Percentiles rank a stretch among this genome's conserved stretches.
Evolutionary conservation across 371 early-diverging fungal species (phyloP).

Genomic region (Mortierella sp.): DNA sequence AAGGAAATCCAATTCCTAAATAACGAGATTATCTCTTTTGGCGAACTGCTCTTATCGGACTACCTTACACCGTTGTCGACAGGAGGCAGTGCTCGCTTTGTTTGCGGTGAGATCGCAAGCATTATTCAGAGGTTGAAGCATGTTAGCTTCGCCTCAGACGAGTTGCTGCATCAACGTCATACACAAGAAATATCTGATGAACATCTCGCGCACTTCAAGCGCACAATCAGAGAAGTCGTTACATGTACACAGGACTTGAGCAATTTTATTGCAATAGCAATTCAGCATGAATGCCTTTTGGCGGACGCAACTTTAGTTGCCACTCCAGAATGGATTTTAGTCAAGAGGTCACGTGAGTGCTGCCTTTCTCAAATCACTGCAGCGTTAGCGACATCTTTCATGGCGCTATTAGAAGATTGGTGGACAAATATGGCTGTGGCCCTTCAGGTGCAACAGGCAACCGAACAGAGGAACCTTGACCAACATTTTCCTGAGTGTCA

Average conservation of each 20-base stretch:
- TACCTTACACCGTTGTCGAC: constrained; percentile 29
- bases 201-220: constrained; percentile 21
- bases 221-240: constrained; percentile 35
- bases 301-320: constrained; percentile 41
- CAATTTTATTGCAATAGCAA: constrained; percentile 37
- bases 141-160: constrained; percentile 8
- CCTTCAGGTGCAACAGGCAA: not conserved
- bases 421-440: constrained; percentile 40
- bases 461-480: not conserved
- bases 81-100: constrained; percentile 17
- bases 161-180: constrained; percentile 12
- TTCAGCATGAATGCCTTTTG: constrained; percentile 44
- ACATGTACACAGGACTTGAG: constrained; percentile 33
- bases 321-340: constrained; percentile 39
- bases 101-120: constrained; percentile 35
- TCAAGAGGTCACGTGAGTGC: constrained; percentile 45
- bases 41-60: constrained; percentile 20
- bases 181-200: not conserved
- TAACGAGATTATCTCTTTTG: constrained; percentile 35
- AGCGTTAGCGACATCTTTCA: constrained; percentile 35
- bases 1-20: constrained; percentile 44
- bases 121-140: constrained; percentile 25
- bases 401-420: constrained; percentile 51
- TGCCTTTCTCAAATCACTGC: constrained; percentile 40
- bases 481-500: constrained; percentile 13